phyloP scores from a whole-genome alignment of 176 grass and related monocot genomes.

The Poa pratensis region DNA sequence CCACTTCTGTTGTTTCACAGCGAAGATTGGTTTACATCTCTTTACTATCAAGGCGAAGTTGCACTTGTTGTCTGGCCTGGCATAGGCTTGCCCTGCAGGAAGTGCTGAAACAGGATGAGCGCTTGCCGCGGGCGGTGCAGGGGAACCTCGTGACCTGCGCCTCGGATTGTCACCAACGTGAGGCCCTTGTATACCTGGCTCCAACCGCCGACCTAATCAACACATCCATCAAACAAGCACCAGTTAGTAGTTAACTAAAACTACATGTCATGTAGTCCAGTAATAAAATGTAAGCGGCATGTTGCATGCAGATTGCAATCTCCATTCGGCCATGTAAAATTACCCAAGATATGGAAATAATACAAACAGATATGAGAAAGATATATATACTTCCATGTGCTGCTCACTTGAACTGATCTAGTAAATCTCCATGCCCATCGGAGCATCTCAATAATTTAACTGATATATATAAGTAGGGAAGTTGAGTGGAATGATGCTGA shows the following conservation, averaged over 20 bases:
- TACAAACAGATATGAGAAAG: background rate
- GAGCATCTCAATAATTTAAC: background rate
- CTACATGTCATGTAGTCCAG: too few relatives aligned
- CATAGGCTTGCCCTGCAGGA: conserved; percentile 35
- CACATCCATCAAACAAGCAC: background rate
- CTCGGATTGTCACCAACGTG: conserved; percentile 31
- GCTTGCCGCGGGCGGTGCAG: conserved; percentile 41
- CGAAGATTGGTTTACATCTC: background rate
- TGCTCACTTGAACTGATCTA: background rate
- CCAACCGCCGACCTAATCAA: conserved; percentile 49
- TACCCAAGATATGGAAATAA: background rate
- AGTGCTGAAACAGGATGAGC: conserved; percentile 26
- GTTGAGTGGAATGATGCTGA: conserved; percentile 27
- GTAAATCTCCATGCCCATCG: background rate
- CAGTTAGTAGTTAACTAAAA: background rate
- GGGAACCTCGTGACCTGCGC: conserved; percentile 34
- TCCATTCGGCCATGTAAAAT: background rate
- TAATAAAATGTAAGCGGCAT: background rate
- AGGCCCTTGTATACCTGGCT: conserved; percentile 46
- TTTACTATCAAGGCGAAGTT: background rate
- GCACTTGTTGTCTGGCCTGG: background rate
- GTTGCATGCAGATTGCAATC: background rate
- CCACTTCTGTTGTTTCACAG: background rate
- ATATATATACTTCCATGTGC: background rate
- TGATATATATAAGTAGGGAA: background rate